phyloP scores from a whole-genome alignment of 495 filamentous ascomycete genomes.

The Neurospora sp. region DNA sequence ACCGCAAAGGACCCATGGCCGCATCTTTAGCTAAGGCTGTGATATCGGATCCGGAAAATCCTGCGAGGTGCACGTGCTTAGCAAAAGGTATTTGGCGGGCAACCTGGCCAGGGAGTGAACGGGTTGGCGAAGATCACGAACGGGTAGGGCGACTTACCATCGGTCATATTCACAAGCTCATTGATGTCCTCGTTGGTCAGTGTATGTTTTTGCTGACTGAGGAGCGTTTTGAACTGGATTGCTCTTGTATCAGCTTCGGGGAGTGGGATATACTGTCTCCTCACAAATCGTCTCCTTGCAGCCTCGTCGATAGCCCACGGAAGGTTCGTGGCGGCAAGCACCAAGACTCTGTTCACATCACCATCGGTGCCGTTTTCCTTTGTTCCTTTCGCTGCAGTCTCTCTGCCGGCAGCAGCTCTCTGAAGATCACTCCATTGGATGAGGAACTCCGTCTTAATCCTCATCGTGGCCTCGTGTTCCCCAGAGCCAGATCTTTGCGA shows the following conservation, averaged over 20 bases:
- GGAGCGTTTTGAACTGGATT: constrained; percentile 62
- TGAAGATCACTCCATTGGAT: constrained; percentile 96
- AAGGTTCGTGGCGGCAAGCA: constrained; percentile 91
- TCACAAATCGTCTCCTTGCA: constrained; percentile 80
- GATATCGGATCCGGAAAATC: constrained; percentile 94
- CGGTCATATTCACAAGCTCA: constrained; percentile 68
- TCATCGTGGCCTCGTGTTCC: constrained; percentile 85
- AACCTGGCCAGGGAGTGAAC: not conserved
- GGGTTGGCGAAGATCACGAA: not conserved
- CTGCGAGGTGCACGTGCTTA: constrained; percentile 32
- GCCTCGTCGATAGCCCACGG: constrained; percentile 99
- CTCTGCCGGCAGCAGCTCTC: constrained; percentile 79
- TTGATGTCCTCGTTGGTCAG: constrained; percentile 66
- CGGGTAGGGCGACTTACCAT: constrained; percentile 47
- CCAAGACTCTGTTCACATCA: constrained; percentile 84
- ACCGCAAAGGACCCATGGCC: constrained; percentile 92
- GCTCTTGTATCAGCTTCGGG: constrained; percentile 74
- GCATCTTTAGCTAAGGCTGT: constrained; percentile 96
- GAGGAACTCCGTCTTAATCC: constrained; percentile 96
- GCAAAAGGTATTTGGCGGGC: not conserved
- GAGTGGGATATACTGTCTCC: constrained; percentile 90
- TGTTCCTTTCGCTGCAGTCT: constrained; percentile 54
- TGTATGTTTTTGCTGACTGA: constrained; percentile 80
- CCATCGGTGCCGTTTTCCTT: constrained; percentile 40
- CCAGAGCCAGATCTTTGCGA: constrained; percentile 72